Percentiles rank a stretch among this genome's conserved stretches.
Evolutionary conservation across 805 yeast species (phyloP).

Genomic region (Kregervanrija fluxuum): DNA sequence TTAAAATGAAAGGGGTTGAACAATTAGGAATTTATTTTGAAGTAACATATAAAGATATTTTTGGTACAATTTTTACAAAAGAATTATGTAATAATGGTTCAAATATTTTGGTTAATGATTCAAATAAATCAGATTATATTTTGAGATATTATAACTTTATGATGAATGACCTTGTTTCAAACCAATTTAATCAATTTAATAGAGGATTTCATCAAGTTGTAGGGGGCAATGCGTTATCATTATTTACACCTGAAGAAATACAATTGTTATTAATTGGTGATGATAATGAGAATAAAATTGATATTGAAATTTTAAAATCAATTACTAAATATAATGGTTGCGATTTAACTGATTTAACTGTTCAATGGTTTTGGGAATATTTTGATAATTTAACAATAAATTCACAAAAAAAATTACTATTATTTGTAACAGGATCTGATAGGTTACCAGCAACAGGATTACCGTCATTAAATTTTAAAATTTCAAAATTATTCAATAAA

Average conservation of each 20-base stretch:
- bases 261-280: constrained; percentile 74
- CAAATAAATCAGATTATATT: constrained; percentile 56
- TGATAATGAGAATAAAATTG: constrained; percentile 44
- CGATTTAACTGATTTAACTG: constrained; percentile 30
- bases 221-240: constrained; percentile 71
- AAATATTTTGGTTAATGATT: constrained; percentile 43
- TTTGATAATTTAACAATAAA: constrained; percentile 37
- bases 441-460: constrained; percentile 91
- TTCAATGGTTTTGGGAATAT: constrained; percentile 87
- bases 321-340: constrained; percentile 74
- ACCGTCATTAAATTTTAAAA: constrained; percentile 62
- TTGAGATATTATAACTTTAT: constrained; percentile 55
- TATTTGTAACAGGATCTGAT: constrained; percentile 86
- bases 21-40: constrained; percentile 54
- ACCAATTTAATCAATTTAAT: constrained; percentile 51
- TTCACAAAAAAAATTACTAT: constrained; percentile 56
- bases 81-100: constrained; percentile 59
- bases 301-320: constrained; percentile 56
- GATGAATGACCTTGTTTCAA: constrained; percentile 45
- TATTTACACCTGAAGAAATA: constrained; percentile 78
- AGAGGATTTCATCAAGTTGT: constrained; percentile 71
- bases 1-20: constrained; percentile 38
- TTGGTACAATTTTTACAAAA: constrained; percentile 35
- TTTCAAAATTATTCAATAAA: constrained; percentile 37
- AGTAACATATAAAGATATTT: constrained; percentile 45